Evolutionary conservation across 2,329 filamentous ascomycete species (phyloP).

Genomic region (Hypoxylon sp.): DNA sequence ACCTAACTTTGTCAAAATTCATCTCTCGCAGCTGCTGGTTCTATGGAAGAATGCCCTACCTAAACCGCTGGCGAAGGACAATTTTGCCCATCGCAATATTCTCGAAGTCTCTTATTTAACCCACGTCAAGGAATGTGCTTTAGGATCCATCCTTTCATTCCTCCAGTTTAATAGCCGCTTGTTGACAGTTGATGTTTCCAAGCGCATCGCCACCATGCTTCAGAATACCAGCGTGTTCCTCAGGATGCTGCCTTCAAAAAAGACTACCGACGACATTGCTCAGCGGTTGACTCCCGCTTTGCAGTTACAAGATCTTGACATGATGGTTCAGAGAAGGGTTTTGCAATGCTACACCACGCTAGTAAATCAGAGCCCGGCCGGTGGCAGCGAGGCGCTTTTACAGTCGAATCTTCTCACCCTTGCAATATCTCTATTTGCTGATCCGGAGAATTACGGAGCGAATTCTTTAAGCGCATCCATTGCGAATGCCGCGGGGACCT

Average conservation of each 20-base stretch:
- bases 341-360: constrained; percentile 95
- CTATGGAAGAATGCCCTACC: constrained; percentile 98
- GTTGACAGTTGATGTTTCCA: constrained; percentile 92
- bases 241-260: constrained; percentile 84
- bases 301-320: constrained; percentile 88
- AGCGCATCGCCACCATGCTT: constrained; percentile 91
- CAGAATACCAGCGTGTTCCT: constrained; percentile 93
- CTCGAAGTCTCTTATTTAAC: constrained; percentile 93
- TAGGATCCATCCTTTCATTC: constrained; percentile 92
- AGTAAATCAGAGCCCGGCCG: constrained; percentile 86
- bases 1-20: constrained; percentile 98
- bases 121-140: constrained; percentile 92
- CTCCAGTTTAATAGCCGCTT: constrained; percentile 92
- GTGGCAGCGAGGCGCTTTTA: constrained; percentile 84
- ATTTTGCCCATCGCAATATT: constrained; percentile 82
- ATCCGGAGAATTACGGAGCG: constrained; percentile 87
- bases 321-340: constrained; percentile 93
- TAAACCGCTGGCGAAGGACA: constrained; percentile 93
- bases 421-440: constrained; percentile 90
- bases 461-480: constrained; percentile 91
- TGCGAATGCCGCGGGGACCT: constrained; percentile 86
- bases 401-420: constrained; percentile 93
- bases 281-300: constrained; percentile 86
- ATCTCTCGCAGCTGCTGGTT: constrained; percentile 90
- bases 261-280: constrained; percentile 85